A percentile compares a stretch with the other conserved stretches of the same genome.
phyloP scores from a whole-genome alignment of 2,329 filamentous ascomycete genomes.

The Beauveria scarabaeidicola region DNA sequence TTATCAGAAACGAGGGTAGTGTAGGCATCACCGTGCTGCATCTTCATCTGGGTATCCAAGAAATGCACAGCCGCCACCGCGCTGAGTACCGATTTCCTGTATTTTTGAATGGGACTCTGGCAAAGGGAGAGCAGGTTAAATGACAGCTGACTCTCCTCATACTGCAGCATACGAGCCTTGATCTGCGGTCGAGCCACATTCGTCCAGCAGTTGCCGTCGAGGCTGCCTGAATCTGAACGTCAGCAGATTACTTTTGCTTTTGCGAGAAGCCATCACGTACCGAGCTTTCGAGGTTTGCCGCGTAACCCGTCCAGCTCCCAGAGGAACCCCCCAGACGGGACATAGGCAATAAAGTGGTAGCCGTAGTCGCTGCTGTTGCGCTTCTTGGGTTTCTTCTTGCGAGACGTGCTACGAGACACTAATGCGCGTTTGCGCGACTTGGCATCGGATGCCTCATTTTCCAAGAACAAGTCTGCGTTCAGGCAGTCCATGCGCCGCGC shows the following conservation, averaged over 20 bases:
- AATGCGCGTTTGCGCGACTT: slow-evolving; percentile 21
- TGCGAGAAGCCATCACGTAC: slow-evolving; percentile 15
- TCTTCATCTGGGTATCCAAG: slow-evolving; percentile 26
- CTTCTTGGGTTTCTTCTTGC: slow-evolving; percentile 29
- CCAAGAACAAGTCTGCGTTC: slow-evolving; percentile 57
- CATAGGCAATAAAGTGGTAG: slow-evolving; percentile 85
- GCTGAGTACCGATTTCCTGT: slow-evolving; percentile 38
- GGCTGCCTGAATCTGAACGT: slow-evolving; percentile 15
- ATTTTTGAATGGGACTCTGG: slow-evolving; percentile 49
- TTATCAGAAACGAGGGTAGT: background rate
- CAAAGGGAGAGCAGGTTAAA: slow-evolving; percentile 73
- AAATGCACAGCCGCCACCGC: slow-evolving; percentile 31
- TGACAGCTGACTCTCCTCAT: slow-evolving; percentile 56
- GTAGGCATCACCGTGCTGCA: background rate
- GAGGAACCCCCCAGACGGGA: slow-evolving; percentile 63
- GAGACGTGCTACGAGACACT: slow-evolving; percentile 23
- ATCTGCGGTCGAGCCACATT: slow-evolving; percentile 56
- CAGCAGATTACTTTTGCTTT: background rate
- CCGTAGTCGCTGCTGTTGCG: slow-evolving; percentile 49
- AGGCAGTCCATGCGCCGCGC: slow-evolving; percentile 70
- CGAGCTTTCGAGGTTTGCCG: slow-evolving; percentile 46
- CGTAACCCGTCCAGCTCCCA: slow-evolving; percentile 89
- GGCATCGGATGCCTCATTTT: slow-evolving; percentile 42
- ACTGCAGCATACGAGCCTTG: slow-evolving; percentile 56
- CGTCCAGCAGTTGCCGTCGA: slow-evolving; percentile 50